These are phyloP conservation scores for Trametes hirsuta DNA, from an alignment of 1,284 basidiomycete species.

Conservation along the genomic window DNA sequence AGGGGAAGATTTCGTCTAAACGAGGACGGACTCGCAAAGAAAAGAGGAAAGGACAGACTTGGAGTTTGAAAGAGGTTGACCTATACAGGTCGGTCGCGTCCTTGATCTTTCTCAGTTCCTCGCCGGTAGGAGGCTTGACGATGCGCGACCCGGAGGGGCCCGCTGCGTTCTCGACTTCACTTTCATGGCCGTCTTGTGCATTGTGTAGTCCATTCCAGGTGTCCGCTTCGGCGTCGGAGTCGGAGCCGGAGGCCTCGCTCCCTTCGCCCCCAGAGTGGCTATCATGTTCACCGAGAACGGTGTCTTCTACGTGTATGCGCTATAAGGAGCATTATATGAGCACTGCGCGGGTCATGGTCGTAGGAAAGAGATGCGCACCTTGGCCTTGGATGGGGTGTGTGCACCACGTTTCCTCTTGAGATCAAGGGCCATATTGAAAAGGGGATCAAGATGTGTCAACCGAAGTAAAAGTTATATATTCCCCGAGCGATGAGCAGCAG, in stretches of 20 bases:
- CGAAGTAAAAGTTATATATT: neutral
- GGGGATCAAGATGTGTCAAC: neutral
- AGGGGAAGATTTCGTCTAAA: neutral
- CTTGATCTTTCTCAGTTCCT: slow-evolving; percentile 78
- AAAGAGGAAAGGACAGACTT: slow-evolving; percentile 49
- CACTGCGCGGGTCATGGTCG: no score
- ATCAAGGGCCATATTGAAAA: neutral
- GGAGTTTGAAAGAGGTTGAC: slow-evolving; percentile 85
- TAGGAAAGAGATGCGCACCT: neutral
- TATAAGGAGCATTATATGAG: neutral
- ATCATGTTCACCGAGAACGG: neutral
- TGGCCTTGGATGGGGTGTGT: neutral
- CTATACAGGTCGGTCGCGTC: slow-evolving; percentile 80
- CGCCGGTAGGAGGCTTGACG: slow-evolving; percentile 61
- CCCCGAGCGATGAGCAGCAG: neutral
- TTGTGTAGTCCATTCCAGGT: slow-evolving; percentile 31
- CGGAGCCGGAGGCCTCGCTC: neutral
- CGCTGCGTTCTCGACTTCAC: neutral
- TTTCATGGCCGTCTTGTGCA: slow-evolving; percentile 1
- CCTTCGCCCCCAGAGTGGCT: neutral
- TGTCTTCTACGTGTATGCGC: neutral
- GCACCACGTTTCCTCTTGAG: slow-evolving; percentile 9
- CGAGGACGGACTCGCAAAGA: neutral
- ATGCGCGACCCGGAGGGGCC: slow-evolving; percentile 21
- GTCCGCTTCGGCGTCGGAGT: slow-evolving; percentile 31